phyloP scores from a whole-genome alignment of 2,329 filamentous ascomycete species.

The Ceratocystiopsis sp. region DNA sequence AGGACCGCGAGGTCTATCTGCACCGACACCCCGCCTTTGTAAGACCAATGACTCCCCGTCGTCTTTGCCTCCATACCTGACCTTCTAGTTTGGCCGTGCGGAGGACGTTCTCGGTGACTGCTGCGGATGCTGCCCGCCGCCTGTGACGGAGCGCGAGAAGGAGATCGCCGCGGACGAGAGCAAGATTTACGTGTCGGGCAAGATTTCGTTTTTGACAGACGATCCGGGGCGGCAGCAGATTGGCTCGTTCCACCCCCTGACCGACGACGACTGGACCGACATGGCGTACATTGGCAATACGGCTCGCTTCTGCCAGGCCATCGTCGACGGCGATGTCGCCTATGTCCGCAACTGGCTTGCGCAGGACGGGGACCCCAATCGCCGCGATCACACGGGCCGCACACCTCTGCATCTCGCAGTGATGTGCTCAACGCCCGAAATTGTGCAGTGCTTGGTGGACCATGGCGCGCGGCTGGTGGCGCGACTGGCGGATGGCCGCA shows the following conservation, averaged over 20 bases:
- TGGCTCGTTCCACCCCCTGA: constrained; percentile 61
- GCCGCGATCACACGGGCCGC: constrained; percentile 61
- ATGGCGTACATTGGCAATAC: constrained; percentile 83
- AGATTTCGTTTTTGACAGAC: constrained; percentile 59
- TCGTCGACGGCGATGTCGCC: constrained; percentile 56
- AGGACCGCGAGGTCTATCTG: constrained; percentile 58
- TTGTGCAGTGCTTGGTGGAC: constrained; percentile 56
- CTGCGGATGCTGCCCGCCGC: constrained; percentile 59
- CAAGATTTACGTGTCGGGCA: constrained; percentile 61
- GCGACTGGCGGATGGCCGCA: constrained; percentile 62
- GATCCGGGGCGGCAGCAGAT: constrained; percentile 63
- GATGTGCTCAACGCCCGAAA: constrained; percentile 47
- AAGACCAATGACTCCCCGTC: background rate
- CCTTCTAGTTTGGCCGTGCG: constrained; percentile 44
- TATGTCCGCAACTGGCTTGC: constrained; percentile 53
- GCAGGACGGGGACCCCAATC: constrained; percentile 54
- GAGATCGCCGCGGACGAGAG: constrained; percentile 54
- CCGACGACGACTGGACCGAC: constrained; percentile 71
- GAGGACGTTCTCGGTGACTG: constrained; percentile 65
- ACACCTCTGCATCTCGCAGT: constrained; percentile 65
- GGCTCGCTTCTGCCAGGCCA: constrained; percentile 60
- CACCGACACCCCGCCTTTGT: constrained; percentile 70
- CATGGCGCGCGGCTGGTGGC: constrained; percentile 56
- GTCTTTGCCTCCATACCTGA: background rate
- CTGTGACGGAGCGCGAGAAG: constrained; percentile 52